Base-by-base conservation (phyloP, 2,329 filamentous ascomycete genomes). In the Trichoderma pleuroti region DNA sequence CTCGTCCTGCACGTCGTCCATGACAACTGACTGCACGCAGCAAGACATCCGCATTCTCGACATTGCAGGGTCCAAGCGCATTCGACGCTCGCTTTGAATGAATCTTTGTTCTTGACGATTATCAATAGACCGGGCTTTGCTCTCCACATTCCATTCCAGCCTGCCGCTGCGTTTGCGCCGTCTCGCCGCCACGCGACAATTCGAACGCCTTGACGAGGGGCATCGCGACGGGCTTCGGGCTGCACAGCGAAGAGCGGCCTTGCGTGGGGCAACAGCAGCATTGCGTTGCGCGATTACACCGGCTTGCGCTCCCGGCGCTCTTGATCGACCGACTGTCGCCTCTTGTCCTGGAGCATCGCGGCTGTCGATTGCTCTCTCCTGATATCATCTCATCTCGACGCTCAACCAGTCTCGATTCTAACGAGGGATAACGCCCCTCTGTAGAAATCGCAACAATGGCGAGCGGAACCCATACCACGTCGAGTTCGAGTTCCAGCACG, bases 381-480 rank as follows among this genome's bases (percentile, higher is more conserved):
- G n/a, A 34, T 32, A 59, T 42, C 24, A 24, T 46, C 46, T 42
- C 24, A 24, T 46, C 46, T 18, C 42, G 26, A 32, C 32, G 24
- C 21, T 24, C 18, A 36, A 42, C 39, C 4, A 42, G 39, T 67
- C 39, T 21, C 72, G 73, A 70, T 70, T 66, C 64, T 71, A 68
- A 65, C 60, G 26, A 72, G 68, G 72, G 72, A 69, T 62, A 65
- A 65, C 36, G 26, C 28, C 68, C 59, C 70, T 52, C 59, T 26
- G 3, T 7, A 16, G 32, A 34, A 10, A 30, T 39, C 42, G 21
- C 46, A 36, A 36, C 28, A 14, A 72, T 72, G 70, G 70, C 39
- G 21, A 78, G 77, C 74, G 75, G 74, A 66, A 72, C 75, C 32
- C 72, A 72, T 68, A 73, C 69, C 49, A 72, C 70, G 9, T 71